Conservation (phyloP, 345 rosid species). For the Boechera stricta region DNA sequence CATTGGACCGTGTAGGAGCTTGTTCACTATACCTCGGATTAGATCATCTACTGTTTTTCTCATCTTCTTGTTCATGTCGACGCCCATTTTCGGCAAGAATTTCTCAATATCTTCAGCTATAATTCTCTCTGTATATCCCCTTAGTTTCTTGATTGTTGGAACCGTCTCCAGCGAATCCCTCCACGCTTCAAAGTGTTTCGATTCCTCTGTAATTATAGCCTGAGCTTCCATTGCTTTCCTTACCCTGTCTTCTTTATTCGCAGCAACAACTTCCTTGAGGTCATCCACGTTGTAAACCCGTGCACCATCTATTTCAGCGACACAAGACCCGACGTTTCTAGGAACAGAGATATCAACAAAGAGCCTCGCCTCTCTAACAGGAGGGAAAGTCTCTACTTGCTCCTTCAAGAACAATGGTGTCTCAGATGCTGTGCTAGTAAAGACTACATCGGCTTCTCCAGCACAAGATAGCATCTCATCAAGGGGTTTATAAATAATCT, state of each 20-base stretch:
- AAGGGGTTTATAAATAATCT: constrained; percentile 72
- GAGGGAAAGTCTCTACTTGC: constrained; percentile 62
- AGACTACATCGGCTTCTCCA: constrained; percentile 87
- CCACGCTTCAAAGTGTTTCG: constrained; percentile 91
- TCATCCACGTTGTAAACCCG: constrained; percentile 92
- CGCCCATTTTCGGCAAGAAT: constrained; percentile 80
- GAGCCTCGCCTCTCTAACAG: constrained; percentile 65
- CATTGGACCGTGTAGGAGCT: constrained; percentile 93
- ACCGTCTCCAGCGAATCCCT: constrained; percentile 94
- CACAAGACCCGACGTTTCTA: constrained; percentile 85
- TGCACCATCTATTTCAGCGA: constrained; percentile 56
- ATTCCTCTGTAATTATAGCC: constrained; percentile 73
- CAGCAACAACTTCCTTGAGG: constrained; percentile 96
- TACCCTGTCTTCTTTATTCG: constrained; percentile 93
- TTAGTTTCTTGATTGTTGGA: constrained; percentile 90
- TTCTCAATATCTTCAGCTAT: constrained; percentile 71
- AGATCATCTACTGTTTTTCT: constrained; percentile 83
- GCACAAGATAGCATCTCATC: constrained; percentile 71
- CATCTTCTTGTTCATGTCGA: constrained; percentile 73
- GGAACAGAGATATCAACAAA: constrained; percentile 94
- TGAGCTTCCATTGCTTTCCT: constrained; percentile 95
- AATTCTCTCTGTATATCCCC: constrained; percentile 86
- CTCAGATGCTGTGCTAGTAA: constrained; percentile 94
- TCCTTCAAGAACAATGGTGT: constrained; percentile 75
- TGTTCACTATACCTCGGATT: constrained; percentile 82